Evolutionary conservation across 148 eudicot species (phyloP).

Genomic region (Euryodendron excelsum): DNA sequence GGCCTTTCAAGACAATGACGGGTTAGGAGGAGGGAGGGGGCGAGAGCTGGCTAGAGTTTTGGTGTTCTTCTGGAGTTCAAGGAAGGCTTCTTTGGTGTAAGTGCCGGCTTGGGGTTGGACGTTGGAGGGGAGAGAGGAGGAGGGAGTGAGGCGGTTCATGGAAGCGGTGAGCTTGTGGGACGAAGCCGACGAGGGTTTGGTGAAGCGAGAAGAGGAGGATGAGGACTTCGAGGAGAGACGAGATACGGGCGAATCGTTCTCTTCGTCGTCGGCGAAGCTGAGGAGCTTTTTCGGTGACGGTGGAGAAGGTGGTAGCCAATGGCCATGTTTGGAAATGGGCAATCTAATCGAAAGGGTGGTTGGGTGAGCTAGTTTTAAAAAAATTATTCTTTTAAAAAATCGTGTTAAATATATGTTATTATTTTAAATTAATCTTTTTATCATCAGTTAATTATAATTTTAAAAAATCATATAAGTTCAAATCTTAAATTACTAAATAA

Average conservation of each 20-base stretch:
- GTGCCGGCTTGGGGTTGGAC: slow-evolving; percentile 76
- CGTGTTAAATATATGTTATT: no score
- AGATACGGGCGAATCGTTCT: slow-evolving; percentile 41
- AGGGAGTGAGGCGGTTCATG: slow-evolving; percentile 46
- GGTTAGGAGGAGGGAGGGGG: slow-evolving; percentile 52
- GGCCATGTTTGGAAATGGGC: no score
- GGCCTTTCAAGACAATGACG: slow-evolving; percentile 68
- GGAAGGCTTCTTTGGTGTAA: slow-evolving; percentile 80
- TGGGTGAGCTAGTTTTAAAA: no score
- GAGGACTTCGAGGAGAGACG: slow-evolving; percentile 33
- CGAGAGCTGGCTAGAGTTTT: slow-evolving; percentile 51
- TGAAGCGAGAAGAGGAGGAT: slow-evolving; percentile 32
- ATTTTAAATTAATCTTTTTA: no score
- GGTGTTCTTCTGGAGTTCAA: slow-evolving; percentile 82
- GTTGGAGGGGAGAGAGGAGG: slow-evolving; percentile 46
- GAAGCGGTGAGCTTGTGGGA: slow-evolving; percentile 55
- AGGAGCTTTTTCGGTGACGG: slow-evolving; percentile 53
- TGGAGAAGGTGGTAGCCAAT: slow-evolving; percentile 22
- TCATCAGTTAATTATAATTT: no score
- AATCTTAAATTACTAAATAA: no score
- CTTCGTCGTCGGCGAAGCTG: slow-evolving; percentile 85
- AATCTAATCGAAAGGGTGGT: no score
- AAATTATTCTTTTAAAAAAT: no score
- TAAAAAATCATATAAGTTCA: no score
- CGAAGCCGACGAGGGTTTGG: slow-evolving; percentile 40